phyloP scores from a whole-genome alignment of 2,329 filamentous ascomycete species.

The Simplicillium sp. region DNA sequence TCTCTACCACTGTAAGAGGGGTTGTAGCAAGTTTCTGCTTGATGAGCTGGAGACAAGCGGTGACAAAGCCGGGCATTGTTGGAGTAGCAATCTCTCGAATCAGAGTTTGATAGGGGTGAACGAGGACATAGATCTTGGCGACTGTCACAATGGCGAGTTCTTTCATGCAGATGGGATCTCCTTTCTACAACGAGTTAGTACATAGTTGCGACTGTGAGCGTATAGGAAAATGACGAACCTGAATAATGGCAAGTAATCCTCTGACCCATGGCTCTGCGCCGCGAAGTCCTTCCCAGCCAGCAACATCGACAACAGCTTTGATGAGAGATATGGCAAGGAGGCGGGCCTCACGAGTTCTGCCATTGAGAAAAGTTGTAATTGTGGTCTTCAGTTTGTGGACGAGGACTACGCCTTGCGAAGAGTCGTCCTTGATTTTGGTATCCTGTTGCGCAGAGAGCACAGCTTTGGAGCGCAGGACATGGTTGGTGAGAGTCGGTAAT shows the following conservation, averaged over 20 bases:
- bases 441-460: slow-evolving; percentile 56
- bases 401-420: slow-evolving; percentile 56
- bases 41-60: slow-evolving; percentile 59
- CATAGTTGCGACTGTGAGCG: background rate
- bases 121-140: slow-evolving; percentile 73
- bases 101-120: slow-evolving; percentile 74
- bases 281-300: slow-evolving; percentile 73
- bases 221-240: slow-evolving; percentile 34
- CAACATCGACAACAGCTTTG: slow-evolving; percentile 73
- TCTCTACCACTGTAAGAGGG: slow-evolving; percentile 44
- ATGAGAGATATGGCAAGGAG: slow-evolving; percentile 71
- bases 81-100: slow-evolving; percentile 83
- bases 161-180: slow-evolving; percentile 65
- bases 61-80: slow-evolving; percentile 64
- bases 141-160: slow-evolving; percentile 68
- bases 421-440: slow-evolving; percentile 49
- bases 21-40: slow-evolving; percentile 28
- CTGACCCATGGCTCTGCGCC: slow-evolving; percentile 67
- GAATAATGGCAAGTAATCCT: slow-evolving; percentile 64
- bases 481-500: slow-evolving; percentile 57
- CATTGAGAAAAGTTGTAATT: slow-evolving; percentile 67
- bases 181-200: slow-evolving; percentile 46
- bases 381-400: slow-evolving; percentile 77
- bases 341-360: slow-evolving; percentile 62
- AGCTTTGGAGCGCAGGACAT: slow-evolving; percentile 46